These are phyloP conservation scores for Coprinellus aureogranulatus DNA, from an alignment of 768 basidiomycete species.

Conservation along the genomic window DNA sequence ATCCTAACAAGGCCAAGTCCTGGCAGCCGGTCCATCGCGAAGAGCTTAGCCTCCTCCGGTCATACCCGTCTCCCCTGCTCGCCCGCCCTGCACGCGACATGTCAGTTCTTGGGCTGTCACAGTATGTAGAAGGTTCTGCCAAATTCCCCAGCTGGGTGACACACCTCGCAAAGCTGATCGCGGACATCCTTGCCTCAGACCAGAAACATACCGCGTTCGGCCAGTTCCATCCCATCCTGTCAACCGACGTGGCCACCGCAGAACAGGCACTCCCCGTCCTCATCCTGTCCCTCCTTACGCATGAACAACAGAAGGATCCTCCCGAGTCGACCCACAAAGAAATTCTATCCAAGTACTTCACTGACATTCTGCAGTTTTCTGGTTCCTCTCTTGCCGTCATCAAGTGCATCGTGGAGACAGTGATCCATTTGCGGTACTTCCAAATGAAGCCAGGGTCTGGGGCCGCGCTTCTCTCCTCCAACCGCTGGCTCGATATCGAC, in stretches of 20 bases:
- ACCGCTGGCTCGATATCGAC: conserved; percentile 82
- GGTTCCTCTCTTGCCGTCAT: conserved; percentile 42
- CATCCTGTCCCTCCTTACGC: conserved; percentile 63
- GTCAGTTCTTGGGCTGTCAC: too few species aligned
- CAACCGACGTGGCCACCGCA: conserved; percentile 55
- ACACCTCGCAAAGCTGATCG: conserved; percentile 53
- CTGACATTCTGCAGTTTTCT: conserved; percentile 44
- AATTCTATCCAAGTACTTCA: conserved; percentile 56
- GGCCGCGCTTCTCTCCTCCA: conserved; percentile 43
- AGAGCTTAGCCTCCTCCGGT: conserved; percentile 49
- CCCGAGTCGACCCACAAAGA: conserved; percentile 9
- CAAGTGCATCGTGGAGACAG: conserved; percentile 65
- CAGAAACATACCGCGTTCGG: conserved; percentile 58
- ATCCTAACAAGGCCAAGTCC: conserved; percentile 21
- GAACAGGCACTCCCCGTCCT: conserved; percentile 70
- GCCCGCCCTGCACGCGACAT: conserved; percentile 17
- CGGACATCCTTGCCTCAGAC: conserved; percentile 50
- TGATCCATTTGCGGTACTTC: conserved; percentile 80
- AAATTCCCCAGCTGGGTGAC: conserved; percentile 67
- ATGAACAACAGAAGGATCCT: conserved; percentile 17
- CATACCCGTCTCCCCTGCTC: conserved; percentile 38
- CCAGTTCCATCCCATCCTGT: conserved; percentile 60
- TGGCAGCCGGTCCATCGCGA: conserved; percentile 41
- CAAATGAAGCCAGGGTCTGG: conserved; percentile 33
- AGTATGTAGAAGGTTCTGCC: too few species aligned